These are phyloP conservation scores for Plectosphaerella plurivora DNA, from an alignment of 2,329 filamentous ascomycete species.

Conservation along the genomic window DNA sequence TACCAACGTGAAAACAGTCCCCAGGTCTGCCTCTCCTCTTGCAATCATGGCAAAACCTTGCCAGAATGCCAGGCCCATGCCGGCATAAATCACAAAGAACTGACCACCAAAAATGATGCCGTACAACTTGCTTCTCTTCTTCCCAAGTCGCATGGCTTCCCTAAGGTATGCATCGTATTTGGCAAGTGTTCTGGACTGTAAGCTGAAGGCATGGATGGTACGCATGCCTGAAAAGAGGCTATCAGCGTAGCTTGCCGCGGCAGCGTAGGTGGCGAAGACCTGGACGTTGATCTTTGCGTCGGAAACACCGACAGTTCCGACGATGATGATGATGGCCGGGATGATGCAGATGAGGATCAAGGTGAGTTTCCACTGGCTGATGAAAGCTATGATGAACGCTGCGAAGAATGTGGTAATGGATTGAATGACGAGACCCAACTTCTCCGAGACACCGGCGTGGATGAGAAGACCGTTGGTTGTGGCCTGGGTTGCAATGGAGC, in stretches of 20 bases:
- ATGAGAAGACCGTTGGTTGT: constrained; percentile 33
- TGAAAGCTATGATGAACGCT: constrained; percentile 28
- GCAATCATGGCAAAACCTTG: constrained; percentile 31
- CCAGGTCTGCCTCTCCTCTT: constrained; percentile 6
- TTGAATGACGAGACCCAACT: constrained; percentile 27
- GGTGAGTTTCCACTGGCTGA: constrained; percentile 32
- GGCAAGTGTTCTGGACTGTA: constrained; percentile 7
- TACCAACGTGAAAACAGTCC: constrained; percentile 11
- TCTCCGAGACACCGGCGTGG: constrained; percentile 28
- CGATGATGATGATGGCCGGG: constrained; percentile 6
- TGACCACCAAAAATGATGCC: constrained; percentile 26
- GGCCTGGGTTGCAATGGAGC: constrained; percentile 33
- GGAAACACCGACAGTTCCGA: constrained; percentile 14
- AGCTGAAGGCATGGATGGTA: constrained; percentile 12
- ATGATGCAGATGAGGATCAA: constrained; percentile 39
- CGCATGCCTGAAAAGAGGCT: constrained; percentile 13
- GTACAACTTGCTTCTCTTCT: constrained; percentile 22
- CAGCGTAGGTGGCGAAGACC: constrained; percentile 17
- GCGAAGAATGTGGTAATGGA: constrained; percentile 26
- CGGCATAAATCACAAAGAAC: constrained; percentile 30
- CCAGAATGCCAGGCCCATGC: constrained; percentile 14
- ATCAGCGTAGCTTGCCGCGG: constrained; percentile 20
- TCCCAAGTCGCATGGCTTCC: constrained; percentile 19
- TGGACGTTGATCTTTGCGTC: constrained; percentile 17
- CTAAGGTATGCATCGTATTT: constrained; percentile 7